Evolutionary conservation across 1,284 basidiomycete species (phyloP), one percentile per base, ranked within the genome.

Genomic region (Trametes sp.): DNA sequence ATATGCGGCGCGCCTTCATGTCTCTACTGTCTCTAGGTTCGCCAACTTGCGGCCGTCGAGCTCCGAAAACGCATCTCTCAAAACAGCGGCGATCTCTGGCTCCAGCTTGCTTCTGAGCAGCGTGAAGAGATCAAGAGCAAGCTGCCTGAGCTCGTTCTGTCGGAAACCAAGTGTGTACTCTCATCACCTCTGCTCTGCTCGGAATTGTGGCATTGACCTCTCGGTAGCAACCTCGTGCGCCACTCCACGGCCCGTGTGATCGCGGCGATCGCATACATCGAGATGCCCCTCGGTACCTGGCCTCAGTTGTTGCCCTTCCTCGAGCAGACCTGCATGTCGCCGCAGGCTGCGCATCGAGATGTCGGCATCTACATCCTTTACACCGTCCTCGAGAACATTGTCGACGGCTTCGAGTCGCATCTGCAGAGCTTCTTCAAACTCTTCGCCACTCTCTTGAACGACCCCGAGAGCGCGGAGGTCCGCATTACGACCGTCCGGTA

Each of bases 21-120:
- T 19, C 16, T 19, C 14, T n/a, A n/a, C n/a, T n/a, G n/a, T n/a
- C n/a, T n/a, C 41, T 67, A 98, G 95, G 90, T 98, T 64, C 94
- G 97, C 59, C 98, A 99, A 88, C 87, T 99, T 24, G 94, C 96
- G 54, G 95, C 96, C n/a, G 96, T 99, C 62, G 98, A 99, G 81
- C 84, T 98, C 73, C 86, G 98, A 70, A 99, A 99, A 84, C 92
- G 97, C 65, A 86, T 99, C 61, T 78, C 84, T 28, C 86, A 89
- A 76, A 91, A 90, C 72, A 92, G 90, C 69, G 93, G 92, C 58
- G 89, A 88, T 76, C 80, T 96, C 42, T 98, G 98, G 97, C 83
- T 88, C 42, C 83, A 87, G 70, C 85, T 95, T 59, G 78, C 88
- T 46, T 85, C 87, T 73, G 80, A 84, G 52, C 84, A 93, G 65